These are phyloP conservation scores for Paraphaeosphaeria sporulosa DNA, from an alignment of 2,329 filamentous ascomycete species.

Conservation along the genomic window DNA sequence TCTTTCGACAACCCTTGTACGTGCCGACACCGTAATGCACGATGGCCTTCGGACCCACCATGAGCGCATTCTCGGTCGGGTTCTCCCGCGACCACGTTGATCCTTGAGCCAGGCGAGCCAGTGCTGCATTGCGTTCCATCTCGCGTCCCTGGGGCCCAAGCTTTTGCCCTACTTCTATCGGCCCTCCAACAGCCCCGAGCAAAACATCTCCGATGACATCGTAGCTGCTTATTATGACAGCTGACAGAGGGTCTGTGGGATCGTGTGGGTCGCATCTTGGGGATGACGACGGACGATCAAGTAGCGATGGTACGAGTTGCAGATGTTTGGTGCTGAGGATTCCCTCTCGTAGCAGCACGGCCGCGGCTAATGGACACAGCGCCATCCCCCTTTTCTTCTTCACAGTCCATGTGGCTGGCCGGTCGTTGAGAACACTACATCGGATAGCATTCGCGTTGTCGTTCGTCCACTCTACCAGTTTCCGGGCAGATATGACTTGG, in stretches of 20 bases:
- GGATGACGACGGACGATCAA: neutral
- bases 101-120: neutral
- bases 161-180: constrained; percentile 29
- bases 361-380: constrained; percentile 37
- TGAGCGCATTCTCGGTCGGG: neutral
- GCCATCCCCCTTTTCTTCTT: constrained; percentile 30
- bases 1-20: constrained; percentile 70
- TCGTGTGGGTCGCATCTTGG: constrained; percentile 25
- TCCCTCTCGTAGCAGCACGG: constrained; percentile 37
- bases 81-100: neutral
- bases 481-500: constrained; percentile 17
- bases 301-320: constrained; percentile 30
- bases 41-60: constrained; percentile 20
- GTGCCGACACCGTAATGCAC: constrained; percentile 68
- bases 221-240: constrained; percentile 29
- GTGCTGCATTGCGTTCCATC: constrained; percentile 10
- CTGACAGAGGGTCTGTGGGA: constrained; percentile 34
- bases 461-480: constrained; percentile 20
- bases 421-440: constrained; percentile 34
- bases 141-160: constrained; percentile 18
- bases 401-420: constrained; percentile 38
- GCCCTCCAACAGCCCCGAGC: constrained; percentile 31
- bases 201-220: constrained; percentile 31
- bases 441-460: constrained; percentile 19
- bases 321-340: constrained; percentile 33